These are phyloP conservation scores for Lachnellula occidentalis DNA, from an alignment of 2,329 filamentous ascomycete genomes.

Conservation along the genomic window DNA sequence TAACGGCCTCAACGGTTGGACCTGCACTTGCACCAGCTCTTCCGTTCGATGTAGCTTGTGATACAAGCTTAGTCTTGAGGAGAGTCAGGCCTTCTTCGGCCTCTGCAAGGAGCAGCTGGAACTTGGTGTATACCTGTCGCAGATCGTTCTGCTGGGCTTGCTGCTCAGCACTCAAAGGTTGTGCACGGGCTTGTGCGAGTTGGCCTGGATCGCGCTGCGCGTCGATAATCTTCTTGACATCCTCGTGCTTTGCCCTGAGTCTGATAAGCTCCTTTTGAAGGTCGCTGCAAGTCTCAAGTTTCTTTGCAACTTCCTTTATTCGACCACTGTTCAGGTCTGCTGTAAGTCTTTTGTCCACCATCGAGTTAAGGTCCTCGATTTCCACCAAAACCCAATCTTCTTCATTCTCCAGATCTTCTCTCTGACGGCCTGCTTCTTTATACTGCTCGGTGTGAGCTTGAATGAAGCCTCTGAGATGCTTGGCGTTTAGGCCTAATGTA, in stretches of 20 bases:
- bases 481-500: conserved; percentile 79
- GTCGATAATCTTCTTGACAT: conserved; percentile 71
- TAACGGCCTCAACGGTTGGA: conserved; percentile 87
- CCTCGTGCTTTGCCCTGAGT: conserved; percentile 69
- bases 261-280: conserved; percentile 65
- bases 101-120: conserved; percentile 69
- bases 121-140: conserved; percentile 65
- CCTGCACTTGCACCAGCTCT: conserved; percentile 40
- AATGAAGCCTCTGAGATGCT: conserved; percentile 53
- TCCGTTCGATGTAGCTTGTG: conserved; percentile 45
- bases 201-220: conserved; percentile 63
- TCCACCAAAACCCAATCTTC: conserved; percentile 74
- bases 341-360: conserved; percentile 61
- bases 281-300: conserved; percentile 62
- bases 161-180: conserved; percentile 81
- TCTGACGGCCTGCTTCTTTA: conserved; percentile 49
- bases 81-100: conserved; percentile 75
- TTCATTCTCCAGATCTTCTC: conserved; percentile 62
- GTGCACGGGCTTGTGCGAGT: conserved; percentile 55
- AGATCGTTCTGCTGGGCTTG: conserved; percentile 78
- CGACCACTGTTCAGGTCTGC: conserved; percentile 60
- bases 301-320: conserved; percentile 62
- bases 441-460: conserved; percentile 57
- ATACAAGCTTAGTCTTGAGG: conserved; percentile 71
- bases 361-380: conserved; percentile 59